Conservation (phyloP, 768 basidiomycete species). For the Leccinum ochraceum region DNA sequence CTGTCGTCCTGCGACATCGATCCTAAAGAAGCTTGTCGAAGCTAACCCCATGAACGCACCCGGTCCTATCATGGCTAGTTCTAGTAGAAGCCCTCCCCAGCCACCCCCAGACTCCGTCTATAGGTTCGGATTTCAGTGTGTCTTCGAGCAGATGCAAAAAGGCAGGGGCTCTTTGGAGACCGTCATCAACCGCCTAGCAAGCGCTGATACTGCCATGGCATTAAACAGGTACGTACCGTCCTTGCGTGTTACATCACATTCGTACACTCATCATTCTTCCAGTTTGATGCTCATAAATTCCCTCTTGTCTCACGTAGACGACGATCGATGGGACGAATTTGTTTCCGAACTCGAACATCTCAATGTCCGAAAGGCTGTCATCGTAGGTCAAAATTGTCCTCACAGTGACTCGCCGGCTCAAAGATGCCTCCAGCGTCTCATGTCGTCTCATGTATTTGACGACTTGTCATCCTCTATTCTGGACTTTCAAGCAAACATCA, state of each 20-base stretch:
- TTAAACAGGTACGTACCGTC: conserved; percentile 62
- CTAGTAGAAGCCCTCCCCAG: conserved; percentile 55
- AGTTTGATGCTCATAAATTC: conserved; percentile 93
- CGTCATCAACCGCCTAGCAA: conserved; percentile 77
- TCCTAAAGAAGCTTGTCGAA: conserved; percentile 87
- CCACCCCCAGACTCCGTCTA: conserved; percentile 72
- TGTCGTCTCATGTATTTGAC: conserved; percentile 79
- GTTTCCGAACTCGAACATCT: conserved; percentile 71
- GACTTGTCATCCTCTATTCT: conserved; percentile 82
- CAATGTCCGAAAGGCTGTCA: conserved; percentile 79
- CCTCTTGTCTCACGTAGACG: conserved; percentile 75
- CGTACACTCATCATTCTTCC: conserved; percentile 12
- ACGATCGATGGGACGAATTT: conserved; percentile 78
- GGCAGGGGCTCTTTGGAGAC: conserved; percentile 73
- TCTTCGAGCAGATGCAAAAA: conserved; percentile 80
- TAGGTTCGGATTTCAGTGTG: conserved; percentile 79
- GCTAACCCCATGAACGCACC: conserved; percentile 74
- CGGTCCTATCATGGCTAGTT: conserved; percentile 56
- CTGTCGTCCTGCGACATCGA: conserved; percentile 87
- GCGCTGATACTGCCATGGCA: conserved; percentile 83
- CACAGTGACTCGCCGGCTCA: conserved; percentile 12
- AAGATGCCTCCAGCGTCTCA: conserved; percentile 57
- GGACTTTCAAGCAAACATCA: conserved; percentile 85
- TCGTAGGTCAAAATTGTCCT: conserved; percentile 48
- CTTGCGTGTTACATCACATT: neutral